phyloP scores from a whole-genome alignment of 2,329 filamentous ascomycete genomes.

The Fusarium pseudocircinatum region DNA sequence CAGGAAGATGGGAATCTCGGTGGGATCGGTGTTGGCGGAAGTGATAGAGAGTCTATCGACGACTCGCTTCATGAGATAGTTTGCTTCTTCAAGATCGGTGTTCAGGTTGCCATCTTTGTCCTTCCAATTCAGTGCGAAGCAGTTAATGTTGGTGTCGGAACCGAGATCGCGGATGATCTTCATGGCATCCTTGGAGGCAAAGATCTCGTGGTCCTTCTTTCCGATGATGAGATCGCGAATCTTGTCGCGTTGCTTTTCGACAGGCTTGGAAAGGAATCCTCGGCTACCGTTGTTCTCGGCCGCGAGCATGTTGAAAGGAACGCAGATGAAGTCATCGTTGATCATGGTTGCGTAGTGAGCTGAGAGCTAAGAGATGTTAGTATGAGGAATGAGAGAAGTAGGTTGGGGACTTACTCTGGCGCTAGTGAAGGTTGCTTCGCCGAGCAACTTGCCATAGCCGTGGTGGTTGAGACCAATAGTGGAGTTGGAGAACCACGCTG shows the following conservation, averaged over 20 bases:
- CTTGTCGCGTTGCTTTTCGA: slow-evolving; percentile 49
- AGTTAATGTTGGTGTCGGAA: slow-evolving; percentile 59
- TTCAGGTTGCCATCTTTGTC: slow-evolving; percentile 52
- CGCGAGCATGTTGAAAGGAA: slow-evolving; percentile 55
- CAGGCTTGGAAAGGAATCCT: slow-evolving; percentile 33
- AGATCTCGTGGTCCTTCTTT: slow-evolving; percentile 50
- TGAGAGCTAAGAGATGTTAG: slow-evolving; percentile 44
- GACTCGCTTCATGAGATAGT: slow-evolving; percentile 58
- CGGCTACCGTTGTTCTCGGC: slow-evolving; percentile 43
- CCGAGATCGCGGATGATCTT: slow-evolving; percentile 53
- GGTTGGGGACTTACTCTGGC: slow-evolving; percentile 44
- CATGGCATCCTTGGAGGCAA: slow-evolving; percentile 48
- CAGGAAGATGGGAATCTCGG: slow-evolving; percentile 54
- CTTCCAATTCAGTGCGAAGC: slow-evolving; percentile 56
- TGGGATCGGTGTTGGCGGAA: slow-evolving; percentile 50
- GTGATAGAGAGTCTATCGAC: slow-evolving; percentile 55
- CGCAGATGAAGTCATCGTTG: slow-evolving; percentile 49
- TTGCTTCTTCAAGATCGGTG: slow-evolving; percentile 57
- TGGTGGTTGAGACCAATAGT: slow-evolving; percentile 52
- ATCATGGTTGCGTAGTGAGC: slow-evolving; percentile 55
- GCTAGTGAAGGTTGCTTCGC: slow-evolving; percentile 56
- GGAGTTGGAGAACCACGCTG: slow-evolving; percentile 56
- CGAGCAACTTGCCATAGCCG: slow-evolving; percentile 55
- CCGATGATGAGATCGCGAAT: slow-evolving; percentile 52
- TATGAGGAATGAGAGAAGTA: rapidly evolving